phyloP scores from a whole-genome alignment of 208 protist species.

The Vickermania spadyakhi region DNA sequence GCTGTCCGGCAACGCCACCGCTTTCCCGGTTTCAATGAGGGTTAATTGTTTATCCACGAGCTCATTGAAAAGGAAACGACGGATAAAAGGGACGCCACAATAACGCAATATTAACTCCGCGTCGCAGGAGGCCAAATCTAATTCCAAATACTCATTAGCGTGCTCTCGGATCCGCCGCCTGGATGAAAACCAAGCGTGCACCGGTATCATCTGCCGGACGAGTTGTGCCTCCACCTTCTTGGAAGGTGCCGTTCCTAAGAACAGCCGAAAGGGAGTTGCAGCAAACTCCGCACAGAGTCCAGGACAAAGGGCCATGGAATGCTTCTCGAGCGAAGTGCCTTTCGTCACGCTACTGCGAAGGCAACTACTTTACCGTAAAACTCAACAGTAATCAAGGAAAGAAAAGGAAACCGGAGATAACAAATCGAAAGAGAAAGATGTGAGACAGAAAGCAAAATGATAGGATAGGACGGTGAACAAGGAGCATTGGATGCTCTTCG shows the following conservation, averaged over 20 bases:
- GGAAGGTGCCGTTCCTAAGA: conserved; percentile 63
- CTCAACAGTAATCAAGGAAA: not conserved
- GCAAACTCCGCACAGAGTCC: conserved; percentile 79
- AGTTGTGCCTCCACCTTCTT: conserved; percentile 70
- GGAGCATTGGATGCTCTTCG: too few species aligned
- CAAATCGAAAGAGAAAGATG: conserved; percentile 10
- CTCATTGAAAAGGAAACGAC: conserved; percentile 68
- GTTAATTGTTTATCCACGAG: conserved; percentile 72
- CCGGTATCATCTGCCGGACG: conserved; percentile 64
- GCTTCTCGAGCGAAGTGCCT: too few species aligned
- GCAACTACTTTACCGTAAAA: not conserved
- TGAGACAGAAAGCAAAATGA: too few species aligned
- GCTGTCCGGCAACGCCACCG: conserved; percentile 40
- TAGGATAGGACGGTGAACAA: too few species aligned
- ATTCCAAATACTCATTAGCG: conserved; percentile 82
- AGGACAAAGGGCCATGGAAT: conserved; percentile 50
- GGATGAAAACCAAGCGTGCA: conserved; percentile 76
- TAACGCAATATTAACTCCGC: conserved; percentile 79
- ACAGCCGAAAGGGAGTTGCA: conserved; percentile 56
- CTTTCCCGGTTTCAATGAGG: conserved; percentile 67
- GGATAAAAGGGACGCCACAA: conserved; percentile 76
- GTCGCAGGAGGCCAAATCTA: conserved; percentile 79
- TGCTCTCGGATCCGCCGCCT: conserved; percentile 84
- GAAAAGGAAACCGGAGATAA: conserved; percentile 1
- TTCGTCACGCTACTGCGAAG: too few species aligned